Evolutionary conservation across 441 rosid species (phyloP).

Genomic region (Gossypium gossypioides): DNA sequence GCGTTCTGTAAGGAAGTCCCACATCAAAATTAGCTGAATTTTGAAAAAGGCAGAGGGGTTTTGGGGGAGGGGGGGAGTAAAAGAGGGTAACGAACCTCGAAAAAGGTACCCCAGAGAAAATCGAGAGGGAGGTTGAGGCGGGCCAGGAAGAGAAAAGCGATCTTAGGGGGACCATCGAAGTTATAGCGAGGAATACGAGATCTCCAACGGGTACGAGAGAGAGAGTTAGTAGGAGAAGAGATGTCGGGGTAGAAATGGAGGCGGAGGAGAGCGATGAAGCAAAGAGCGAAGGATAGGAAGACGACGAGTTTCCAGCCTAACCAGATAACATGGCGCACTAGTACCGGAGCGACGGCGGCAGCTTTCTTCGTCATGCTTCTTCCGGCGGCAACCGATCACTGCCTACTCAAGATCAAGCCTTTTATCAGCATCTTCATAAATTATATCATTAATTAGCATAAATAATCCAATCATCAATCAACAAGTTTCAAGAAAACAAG

Average conservation of each 20-base stretch:
- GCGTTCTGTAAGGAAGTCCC: constrained; percentile 36
- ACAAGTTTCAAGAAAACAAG: not conserved
- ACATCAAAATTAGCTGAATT: not conserved
- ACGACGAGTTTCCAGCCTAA: constrained; percentile 54
- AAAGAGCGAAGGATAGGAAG: constrained; percentile 40
- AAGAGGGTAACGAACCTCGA: constrained; percentile 35
- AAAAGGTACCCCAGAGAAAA: constrained; percentile 77
- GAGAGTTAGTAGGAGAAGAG: constrained; percentile 9
- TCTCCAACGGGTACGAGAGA: constrained; percentile 27
- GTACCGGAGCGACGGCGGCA: constrained; percentile 6
- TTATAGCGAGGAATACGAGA: constrained; percentile 17
- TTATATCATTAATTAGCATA: not conserved
- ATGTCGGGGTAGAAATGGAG: constrained; percentile 29
- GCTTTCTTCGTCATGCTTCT: constrained; percentile 36
- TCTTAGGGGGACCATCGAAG: constrained; percentile 51
- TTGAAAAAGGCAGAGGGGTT: not conserved
- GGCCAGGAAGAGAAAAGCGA: constrained; percentile 67
- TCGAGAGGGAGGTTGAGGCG: constrained; percentile 73
- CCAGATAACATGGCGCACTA: constrained; percentile 36
- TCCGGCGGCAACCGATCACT: constrained; percentile 18
- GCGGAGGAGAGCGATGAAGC: constrained; percentile 39
- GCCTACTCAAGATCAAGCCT: not conserved
- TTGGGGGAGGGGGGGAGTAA: not conserved
- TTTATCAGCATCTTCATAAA: not conserved
- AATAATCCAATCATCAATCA: not conserved